Conservation (phyloP, 441 rosid genomes). For the Gossypium trilobum region DNA sequence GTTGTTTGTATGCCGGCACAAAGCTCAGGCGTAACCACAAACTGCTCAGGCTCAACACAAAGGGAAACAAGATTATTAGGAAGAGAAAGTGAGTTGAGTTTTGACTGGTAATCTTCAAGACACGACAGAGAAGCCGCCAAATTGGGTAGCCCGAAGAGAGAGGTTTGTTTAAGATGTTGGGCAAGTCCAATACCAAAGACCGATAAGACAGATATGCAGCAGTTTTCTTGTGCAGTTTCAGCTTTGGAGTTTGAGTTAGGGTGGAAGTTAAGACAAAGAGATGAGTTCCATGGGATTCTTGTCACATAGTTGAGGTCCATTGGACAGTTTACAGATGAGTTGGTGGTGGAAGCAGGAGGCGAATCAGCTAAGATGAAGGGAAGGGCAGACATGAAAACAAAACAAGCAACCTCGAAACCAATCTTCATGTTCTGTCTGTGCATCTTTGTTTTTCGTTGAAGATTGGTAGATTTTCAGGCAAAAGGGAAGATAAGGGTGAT, state of each 20-base stretch:
- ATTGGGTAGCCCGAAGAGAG: conserved; percentile 52
- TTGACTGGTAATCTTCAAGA: conserved; percentile 43
- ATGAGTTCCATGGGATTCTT: conserved; percentile 62
- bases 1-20: conserved; percentile 50
- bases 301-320: conserved; percentile 52
- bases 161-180: conserved; percentile 48
- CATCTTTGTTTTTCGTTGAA: neutral
- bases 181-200: conserved; percentile 55
- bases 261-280: conserved; percentile 31
- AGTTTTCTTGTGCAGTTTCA: conserved; percentile 20
- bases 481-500: neutral
- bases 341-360: neutral
- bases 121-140: conserved; percentile 56
- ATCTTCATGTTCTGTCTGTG: conserved; percentile 8
- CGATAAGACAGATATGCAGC: conserved; percentile 50
- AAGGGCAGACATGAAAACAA: neutral
- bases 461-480: neutral
- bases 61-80: conserved; percentile 33
- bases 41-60: conserved; percentile 51
- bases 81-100: conserved; percentile 44
- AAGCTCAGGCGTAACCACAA: conserved; percentile 32
- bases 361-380: neutral
- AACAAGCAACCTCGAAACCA: conserved; percentile 8
- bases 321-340: conserved; percentile 40
- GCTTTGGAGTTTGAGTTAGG: conserved; percentile 4